Percentiles rank a stretch among this genome's conserved stretches.
phyloP scores from a whole-genome alignment of 768 basidiomycete species.

The Phlebiopsis gigantea region DNA sequence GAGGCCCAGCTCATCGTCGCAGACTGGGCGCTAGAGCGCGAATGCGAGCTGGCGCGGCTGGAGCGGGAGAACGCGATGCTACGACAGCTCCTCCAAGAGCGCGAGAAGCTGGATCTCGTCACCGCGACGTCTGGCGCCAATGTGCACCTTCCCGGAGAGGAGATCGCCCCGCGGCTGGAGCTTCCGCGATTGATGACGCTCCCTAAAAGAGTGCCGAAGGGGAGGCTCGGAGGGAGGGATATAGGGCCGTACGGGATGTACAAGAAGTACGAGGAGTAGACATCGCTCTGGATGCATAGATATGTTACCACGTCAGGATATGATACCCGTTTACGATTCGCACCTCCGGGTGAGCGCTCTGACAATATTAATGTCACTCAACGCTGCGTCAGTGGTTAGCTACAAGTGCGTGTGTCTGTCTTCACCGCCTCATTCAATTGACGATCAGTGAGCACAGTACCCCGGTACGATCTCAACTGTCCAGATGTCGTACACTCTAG shows the following conservation, averaged over 20 bases:
- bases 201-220: conserved; percentile 4
- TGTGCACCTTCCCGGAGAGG: neutral
- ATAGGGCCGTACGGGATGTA: conserved; percentile 16
- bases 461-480: no score
- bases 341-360: no score
- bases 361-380: no score
- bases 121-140: neutral
- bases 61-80: conserved; percentile 86
- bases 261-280: conserved; percentile 12
- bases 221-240: conserved; percentile 9
- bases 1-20: conserved; percentile 32
- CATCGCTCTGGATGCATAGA: neutral
- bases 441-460: no score
- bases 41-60: conserved; percentile 83
- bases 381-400: no score
- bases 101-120: neutral
- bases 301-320: neutral
- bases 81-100: conserved; percentile 49
- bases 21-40: conserved; percentile 85
- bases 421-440: no score
- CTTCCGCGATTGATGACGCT: conserved; percentile 5
- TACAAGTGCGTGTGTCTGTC: no score
- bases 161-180: conserved; percentile 24
- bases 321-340: neutral
- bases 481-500: no score